A percentile compares a stretch with the other conserved stretches of the same genome.
Evolutionary conservation across 805 yeast genomes (phyloP).

Genomic region (Candida berthetii): DNA sequence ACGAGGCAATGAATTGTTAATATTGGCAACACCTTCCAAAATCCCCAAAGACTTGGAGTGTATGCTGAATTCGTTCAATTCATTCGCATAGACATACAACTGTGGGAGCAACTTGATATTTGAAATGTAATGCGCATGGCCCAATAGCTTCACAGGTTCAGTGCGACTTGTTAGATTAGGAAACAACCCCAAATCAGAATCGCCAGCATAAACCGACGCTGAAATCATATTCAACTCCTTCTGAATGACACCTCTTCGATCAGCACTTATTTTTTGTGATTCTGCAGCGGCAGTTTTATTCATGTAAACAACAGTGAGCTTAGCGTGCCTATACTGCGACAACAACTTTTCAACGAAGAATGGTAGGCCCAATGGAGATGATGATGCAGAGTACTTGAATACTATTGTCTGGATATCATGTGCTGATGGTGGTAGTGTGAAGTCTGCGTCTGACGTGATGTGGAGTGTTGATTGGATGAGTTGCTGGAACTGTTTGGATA

Average conservation of each 20-base stretch:
- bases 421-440: neutral
- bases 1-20: constrained; percentile 14
- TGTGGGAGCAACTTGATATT: constrained; percentile 7
- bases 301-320: neutral
- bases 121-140: neutral
- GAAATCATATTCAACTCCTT: neutral
- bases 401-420: neutral
- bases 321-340: too few relatives aligned
- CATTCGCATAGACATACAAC: constrained; percentile 10
- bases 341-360: too few relatives aligned
- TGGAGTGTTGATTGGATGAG: neutral
- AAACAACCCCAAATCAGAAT: neutral
- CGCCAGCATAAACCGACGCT: neutral
- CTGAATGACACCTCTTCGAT: neutral
- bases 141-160: neutral
- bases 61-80: constrained; percentile 10
- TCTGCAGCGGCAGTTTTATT: neutral
- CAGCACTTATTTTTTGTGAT: neutral
- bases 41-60: constrained; percentile 6
- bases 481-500: neutral
- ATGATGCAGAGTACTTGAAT: neutral
- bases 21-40: constrained; percentile 12
- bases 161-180: neutral
- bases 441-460: neutral
- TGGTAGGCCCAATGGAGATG: too few relatives aligned